Evolutionary conservation across 2,329 filamentous ascomycete species (phyloP).

Genomic region (Didymella glomerata): DNA sequence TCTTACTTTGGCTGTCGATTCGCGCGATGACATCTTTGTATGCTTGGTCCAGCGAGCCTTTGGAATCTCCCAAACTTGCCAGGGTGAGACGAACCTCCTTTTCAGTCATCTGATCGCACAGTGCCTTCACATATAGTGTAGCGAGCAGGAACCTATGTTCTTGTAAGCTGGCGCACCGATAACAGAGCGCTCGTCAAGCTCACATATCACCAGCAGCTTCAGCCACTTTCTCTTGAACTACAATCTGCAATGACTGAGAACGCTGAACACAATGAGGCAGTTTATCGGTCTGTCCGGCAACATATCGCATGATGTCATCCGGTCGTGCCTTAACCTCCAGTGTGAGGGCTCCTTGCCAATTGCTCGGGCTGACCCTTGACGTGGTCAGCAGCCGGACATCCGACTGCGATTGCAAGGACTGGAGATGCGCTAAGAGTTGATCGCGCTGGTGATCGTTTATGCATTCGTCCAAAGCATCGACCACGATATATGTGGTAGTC

Average conservation of each 20-base stretch:
- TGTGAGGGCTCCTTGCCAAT: not conserved
- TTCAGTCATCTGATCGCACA: not conserved
- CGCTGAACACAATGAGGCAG: not conserved
- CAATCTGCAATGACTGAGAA: accelerated
- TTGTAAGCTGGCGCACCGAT: not conserved
- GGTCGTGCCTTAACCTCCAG: not conserved
- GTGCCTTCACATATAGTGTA: not conserved
- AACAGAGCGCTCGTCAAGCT: not conserved
- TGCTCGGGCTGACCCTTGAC: not conserved
- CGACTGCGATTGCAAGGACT: not conserved
- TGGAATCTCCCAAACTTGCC: not conserved
- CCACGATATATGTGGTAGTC: not conserved
- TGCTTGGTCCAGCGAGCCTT: not conserved
- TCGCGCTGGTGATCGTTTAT: not conserved
- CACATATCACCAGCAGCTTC: not conserved
- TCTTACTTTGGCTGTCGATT: not conserved
- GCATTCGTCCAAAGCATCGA: not conserved
- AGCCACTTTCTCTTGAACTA: not conserved
- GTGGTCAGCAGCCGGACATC: not conserved
- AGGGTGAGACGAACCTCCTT: not conserved
- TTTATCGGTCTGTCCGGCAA: not conserved
- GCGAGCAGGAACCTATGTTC: too few species aligned
- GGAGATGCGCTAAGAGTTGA: not conserved
- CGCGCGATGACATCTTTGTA: not conserved
- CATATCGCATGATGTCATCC: not conserved